Percentiles rank a stretch among this genome's conserved stretches.
Evolutionary conservation across 805 yeast species (phyloP).

Genomic region (Yarrowia hollandica): DNA sequence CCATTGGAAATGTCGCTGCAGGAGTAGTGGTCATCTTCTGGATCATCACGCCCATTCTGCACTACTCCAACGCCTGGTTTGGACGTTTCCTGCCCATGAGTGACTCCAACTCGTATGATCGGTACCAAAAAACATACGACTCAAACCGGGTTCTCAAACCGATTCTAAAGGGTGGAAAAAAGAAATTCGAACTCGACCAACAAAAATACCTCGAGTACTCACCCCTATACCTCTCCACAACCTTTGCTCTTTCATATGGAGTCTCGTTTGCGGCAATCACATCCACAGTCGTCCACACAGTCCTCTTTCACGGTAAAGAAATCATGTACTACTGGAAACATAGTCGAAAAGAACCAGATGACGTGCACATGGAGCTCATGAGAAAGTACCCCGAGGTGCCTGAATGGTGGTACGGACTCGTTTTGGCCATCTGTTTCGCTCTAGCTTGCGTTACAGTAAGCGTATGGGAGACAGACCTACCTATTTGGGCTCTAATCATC

Average conservation of each 20-base stretch:
- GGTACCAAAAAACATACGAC: constrained; percentile 52
- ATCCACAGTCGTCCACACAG: constrained; percentile 59
- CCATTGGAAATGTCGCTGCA: constrained; percentile 48
- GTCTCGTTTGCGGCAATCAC: constrained; percentile 62
- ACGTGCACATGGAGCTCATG: constrained; percentile 60
- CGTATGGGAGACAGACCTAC: constrained; percentile 51
- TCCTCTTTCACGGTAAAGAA: constrained; percentile 57
- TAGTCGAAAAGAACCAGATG: constrained; percentile 47
- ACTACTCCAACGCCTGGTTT: constrained; percentile 58
- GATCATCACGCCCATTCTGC: constrained; percentile 55
- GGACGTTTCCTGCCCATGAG: constrained; percentile 61
- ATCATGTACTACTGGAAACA: constrained; percentile 51
- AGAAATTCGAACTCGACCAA: constrained; percentile 45
- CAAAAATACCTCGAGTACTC: constrained; percentile 58
- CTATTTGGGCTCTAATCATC: constrained; percentile 61
- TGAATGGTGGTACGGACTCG: constrained; percentile 55
- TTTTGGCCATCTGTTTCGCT: constrained; percentile 43
- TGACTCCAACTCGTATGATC: constrained; percentile 50
- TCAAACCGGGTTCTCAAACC: constrained; percentile 50
- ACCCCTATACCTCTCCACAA: constrained; percentile 60
- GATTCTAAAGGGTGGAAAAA: not conserved
- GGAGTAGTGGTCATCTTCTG: constrained; percentile 54
- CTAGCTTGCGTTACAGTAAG: constrained; percentile 47
- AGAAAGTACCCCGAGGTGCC: constrained; percentile 60
- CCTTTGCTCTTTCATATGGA: constrained; percentile 62